Evolutionary conservation across 129 eudicot species (phyloP).

Genomic region (Mikania micrantha): DNA sequence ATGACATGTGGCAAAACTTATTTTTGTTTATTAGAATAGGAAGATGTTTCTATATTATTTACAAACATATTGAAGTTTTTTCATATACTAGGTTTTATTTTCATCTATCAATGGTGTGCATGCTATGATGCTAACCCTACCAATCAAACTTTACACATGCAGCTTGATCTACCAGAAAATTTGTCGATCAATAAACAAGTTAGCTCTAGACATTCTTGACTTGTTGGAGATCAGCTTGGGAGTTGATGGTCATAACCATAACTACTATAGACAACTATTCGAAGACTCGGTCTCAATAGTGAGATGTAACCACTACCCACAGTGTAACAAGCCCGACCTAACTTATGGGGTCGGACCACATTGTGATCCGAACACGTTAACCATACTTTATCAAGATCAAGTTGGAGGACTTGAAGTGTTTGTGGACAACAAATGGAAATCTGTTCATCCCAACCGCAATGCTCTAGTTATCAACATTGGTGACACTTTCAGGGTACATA

Average conservation of each 20-base stretch:
- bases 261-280: conserved; percentile 34
- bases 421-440: conserved; percentile 43
- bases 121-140: not conserved
- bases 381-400: conserved; percentile 69
- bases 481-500: conserved; percentile 57
- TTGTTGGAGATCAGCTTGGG: conserved; percentile 61
- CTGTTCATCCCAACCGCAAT: conserved; percentile 34
- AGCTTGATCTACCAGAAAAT: conserved; percentile 46
- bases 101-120: too few relatives aligned
- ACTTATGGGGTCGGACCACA: conserved; percentile 71
- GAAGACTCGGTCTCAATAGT: conserved; percentile 42
- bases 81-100: too few relatives aligned
- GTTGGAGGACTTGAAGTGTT: conserved; percentile 67
- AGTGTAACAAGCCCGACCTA: conserved; percentile 39
- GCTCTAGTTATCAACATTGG: conserved; percentile 76
- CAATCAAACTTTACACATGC: not conserved
- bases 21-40: too few relatives aligned
- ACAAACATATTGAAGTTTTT: too few relatives aligned
- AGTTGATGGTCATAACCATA: conserved; percentile 12
- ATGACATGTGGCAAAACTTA: too few relatives aligned
- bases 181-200: conserved; percentile 39
- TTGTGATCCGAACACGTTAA: conserved; percentile 58
- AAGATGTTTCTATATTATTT: too few relatives aligned
- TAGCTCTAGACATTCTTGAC: conserved; percentile 38
- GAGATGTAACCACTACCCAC: conserved; percentile 65